Evolutionary conservation across 257 asterid species (phyloP).

Genomic region (Handroanthus guayacan): DNA sequence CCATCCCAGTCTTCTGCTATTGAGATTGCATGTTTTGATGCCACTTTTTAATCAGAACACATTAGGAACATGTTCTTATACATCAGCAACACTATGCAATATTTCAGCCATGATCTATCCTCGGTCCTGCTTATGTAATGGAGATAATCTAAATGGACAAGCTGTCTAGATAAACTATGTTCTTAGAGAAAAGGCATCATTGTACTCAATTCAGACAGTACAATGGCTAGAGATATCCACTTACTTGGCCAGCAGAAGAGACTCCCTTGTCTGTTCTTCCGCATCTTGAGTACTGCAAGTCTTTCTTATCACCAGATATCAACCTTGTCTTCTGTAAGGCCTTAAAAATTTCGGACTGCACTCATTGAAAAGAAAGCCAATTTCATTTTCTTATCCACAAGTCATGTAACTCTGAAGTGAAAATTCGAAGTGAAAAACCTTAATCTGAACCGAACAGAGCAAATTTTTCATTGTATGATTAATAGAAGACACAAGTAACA

Average conservation of each 20-base stretch:
- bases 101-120: slow-evolving; percentile 9
- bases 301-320: slow-evolving; percentile 82
- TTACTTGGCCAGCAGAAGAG: slow-evolving; percentile 97
- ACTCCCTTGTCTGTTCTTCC: slow-evolving; percentile 99
- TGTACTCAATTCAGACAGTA: slow-evolving; percentile 26
- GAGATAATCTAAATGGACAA: slow-evolving; percentile 14
- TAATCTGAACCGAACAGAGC: slow-evolving; percentile 14
- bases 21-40: slow-evolving; percentile 11
- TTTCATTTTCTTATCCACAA: slow-evolving; percentile 23
- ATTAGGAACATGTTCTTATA: slow-evolving; percentile 1
- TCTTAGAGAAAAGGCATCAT: not conserved
- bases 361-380: slow-evolving; percentile 28
- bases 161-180: not conserved
- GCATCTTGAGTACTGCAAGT: slow-evolving; percentile 85
- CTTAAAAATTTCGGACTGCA: slow-evolving; percentile 90
- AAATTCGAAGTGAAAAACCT: not conserved
- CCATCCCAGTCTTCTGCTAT: not conserved
- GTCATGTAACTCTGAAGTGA: not conserved
- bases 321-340: slow-evolving; percentile 84
- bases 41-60: not conserved
- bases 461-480: slow-evolving; percentile 9
- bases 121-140: slow-evolving; percentile 22
- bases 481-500: slow-evolving; percentile 27
- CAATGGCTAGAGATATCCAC: slow-evolving; percentile 35
- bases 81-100: slow-evolving; percentile 9